Conservation (phyloP, 306 rosid species). For the Carpinus viminea region DNA sequence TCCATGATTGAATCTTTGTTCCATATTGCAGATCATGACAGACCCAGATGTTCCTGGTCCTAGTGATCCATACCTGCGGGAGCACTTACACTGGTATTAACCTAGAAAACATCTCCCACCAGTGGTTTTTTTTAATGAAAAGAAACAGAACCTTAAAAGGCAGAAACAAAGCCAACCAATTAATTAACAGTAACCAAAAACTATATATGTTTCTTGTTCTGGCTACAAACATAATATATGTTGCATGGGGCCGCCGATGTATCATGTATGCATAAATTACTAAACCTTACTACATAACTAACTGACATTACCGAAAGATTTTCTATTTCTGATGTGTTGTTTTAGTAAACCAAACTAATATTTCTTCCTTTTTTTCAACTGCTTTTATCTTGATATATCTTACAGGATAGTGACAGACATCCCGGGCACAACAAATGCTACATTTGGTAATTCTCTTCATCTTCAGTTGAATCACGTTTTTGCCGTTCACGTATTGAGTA, state of each 20-base stretch:
- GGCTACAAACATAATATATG: too few relatives aligned
- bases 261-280: not conserved
- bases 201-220: not conserved
- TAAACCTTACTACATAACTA: not conserved
- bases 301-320: not conserved
- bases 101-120: not conserved
- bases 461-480: too few relatives aligned
- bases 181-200: not conserved
- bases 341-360: not conserved
- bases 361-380: not conserved
- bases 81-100: conserved; percentile 83
- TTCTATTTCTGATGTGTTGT: not conserved
- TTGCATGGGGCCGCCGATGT: too few relatives aligned
- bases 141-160: not conserved
- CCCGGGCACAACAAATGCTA: conserved; percentile 85
- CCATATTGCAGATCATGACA: conserved; percentile 61
- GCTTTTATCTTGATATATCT: conserved; percentile 6
- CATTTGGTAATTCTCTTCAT: conserved; percentile 58
- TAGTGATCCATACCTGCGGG: conserved; percentile 88
- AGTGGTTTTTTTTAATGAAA: not conserved
- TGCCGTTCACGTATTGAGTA: too few relatives aligned
- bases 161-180: not conserved
- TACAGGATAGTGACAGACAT: conserved; percentile 88
- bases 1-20: not conserved
- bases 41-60: conserved; percentile 99